Percentiles rank a stretch among this genome's conserved stretches.
Conservation (phyloP, 1,139 yeast species). For the Blastobotrys aristatus region DNA sequence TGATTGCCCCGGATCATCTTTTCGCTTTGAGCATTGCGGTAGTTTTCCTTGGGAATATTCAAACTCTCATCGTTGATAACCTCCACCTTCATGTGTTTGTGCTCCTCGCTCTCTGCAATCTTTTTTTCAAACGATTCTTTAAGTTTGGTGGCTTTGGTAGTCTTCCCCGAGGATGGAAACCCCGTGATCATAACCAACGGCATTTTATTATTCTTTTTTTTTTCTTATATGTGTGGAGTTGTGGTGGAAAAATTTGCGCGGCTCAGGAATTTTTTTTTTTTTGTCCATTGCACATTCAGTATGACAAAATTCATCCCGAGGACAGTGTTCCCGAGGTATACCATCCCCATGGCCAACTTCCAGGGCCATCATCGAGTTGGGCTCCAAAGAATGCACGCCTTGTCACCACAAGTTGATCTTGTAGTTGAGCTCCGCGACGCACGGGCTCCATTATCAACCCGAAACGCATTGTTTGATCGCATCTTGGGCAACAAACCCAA, state of each 20-base stretch:
- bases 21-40: constrained; percentile 56
- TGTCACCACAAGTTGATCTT: constrained; percentile 77
- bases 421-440: constrained; percentile 82
- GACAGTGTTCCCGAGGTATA: constrained; percentile 51
- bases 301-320: constrained; percentile 32
- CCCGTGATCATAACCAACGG: constrained; percentile 84
- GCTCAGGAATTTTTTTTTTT: constrained; percentile 3
- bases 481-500: constrained; percentile 56
- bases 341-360: constrained; percentile 68
- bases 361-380: constrained; percentile 92
- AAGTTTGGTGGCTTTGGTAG: constrained; percentile 62
- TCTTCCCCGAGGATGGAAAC: constrained; percentile 79
- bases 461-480: constrained; percentile 74
- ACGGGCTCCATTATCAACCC: constrained; percentile 80
- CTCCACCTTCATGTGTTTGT: constrained; percentile 41
- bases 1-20: constrained; percentile 80
- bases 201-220: constrained; percentile 43
- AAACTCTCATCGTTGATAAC: constrained; percentile 73
- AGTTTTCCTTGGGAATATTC: constrained; percentile 65
- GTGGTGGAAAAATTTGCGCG: constrained; percentile 3
- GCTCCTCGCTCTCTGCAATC: constrained; percentile 37
- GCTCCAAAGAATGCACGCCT: constrained; percentile 57
- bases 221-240: too few relatives aligned
- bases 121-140: constrained; percentile 44
- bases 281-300: background rate